Conservation (phyloP, 2,329 filamentous ascomycete genomes). For the Penicillium sp. region DNA sequence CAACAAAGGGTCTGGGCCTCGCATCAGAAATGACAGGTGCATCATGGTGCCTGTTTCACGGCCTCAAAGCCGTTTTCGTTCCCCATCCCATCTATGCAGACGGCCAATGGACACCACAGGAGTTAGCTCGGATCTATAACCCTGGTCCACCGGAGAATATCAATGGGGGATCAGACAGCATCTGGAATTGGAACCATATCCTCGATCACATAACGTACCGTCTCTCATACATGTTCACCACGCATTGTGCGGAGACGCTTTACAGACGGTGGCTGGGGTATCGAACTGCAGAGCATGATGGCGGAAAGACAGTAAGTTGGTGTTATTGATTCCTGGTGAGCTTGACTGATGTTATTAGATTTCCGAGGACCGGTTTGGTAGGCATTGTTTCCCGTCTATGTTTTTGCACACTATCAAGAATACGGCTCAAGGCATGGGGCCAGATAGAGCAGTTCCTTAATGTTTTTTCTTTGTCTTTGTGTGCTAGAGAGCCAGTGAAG, state of each 20-base stretch:
- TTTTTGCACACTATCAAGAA: constrained; percentile 30
- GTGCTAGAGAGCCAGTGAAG: not conserved
- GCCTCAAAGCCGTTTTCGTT: constrained; percentile 72
- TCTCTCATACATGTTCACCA: constrained; percentile 31
- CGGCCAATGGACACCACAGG: constrained; percentile 56
- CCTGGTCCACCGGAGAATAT: constrained; percentile 54
- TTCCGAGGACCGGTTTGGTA: constrained; percentile 16
- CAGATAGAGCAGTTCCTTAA: constrained; percentile 22
- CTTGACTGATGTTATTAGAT: constrained; percentile 8
- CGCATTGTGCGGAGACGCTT: constrained; percentile 48
- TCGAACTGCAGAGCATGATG: constrained; percentile 18
- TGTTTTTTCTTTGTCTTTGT: not conserved
- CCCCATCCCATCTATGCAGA: constrained; percentile 61
- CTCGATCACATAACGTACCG: constrained; percentile 33
- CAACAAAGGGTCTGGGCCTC: constrained; percentile 71
- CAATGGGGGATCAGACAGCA: constrained; percentile 47
- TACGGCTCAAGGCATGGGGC: constrained; percentile 15
- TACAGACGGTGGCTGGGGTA: constrained; percentile 58
- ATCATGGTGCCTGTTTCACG: constrained; percentile 70
- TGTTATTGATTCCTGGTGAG: not conserved
- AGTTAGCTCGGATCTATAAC: constrained; percentile 58
- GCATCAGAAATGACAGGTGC: constrained; percentile 74
- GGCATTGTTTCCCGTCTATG: constrained; percentile 29
- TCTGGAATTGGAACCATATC: constrained; percentile 33
- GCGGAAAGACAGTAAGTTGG: constrained; percentile 18